phyloP scores from a whole-genome alignment of 2,329 filamentous ascomycete genomes.

The Colletotrichum neosansevieriae region DNA sequence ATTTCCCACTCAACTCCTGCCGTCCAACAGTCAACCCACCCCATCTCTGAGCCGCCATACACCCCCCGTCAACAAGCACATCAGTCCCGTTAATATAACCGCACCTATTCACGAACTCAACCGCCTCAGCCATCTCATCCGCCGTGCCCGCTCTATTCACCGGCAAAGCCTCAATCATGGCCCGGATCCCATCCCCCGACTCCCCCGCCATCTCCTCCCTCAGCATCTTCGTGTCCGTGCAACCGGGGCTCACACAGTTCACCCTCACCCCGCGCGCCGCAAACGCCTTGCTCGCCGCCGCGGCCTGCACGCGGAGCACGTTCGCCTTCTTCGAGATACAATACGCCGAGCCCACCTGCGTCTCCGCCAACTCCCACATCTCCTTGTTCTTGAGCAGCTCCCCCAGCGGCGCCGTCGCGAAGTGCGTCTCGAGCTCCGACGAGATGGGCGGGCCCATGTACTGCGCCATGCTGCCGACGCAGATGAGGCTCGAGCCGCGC shows the following conservation, averaged over 20 bases:
- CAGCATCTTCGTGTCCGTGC: slow-evolving; percentile 29
- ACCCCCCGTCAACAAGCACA: slow-evolving; percentile 14
- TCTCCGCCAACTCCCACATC: background rate
- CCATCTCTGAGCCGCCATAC: slow-evolving; percentile 17
- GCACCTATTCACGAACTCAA: slow-evolving; percentile 19
- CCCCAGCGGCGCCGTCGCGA: slow-evolving; percentile 12
- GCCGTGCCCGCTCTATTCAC: slow-evolving; percentile 13
- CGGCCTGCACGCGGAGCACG: slow-evolving; percentile 3
- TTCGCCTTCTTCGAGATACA: slow-evolving; percentile 20
- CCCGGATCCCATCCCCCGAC: background rate
- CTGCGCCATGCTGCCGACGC: slow-evolving; percentile 18
- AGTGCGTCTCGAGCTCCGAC: background rate
- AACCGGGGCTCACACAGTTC: slow-evolving; percentile 17
- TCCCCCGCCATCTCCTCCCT: background rate
- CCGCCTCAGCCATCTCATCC: slow-evolving; percentile 25
- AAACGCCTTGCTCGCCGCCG: slow-evolving; percentile 1
- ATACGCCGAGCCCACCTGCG: background rate
- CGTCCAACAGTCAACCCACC: background rate
- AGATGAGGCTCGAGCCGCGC: slow-evolving; percentile 2
- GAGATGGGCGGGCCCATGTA: slow-evolving; percentile 17
- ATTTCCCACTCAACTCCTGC: background rate
- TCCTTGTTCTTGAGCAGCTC: background rate
- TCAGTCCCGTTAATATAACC: slow-evolving; percentile 19
- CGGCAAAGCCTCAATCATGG: slow-evolving; percentile 20
- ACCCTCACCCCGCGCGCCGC: slow-evolving; percentile 5